Base-by-base conservation (phyloP, 352 stramenopile genomes). In the Pythium guiyangense region DNA sequence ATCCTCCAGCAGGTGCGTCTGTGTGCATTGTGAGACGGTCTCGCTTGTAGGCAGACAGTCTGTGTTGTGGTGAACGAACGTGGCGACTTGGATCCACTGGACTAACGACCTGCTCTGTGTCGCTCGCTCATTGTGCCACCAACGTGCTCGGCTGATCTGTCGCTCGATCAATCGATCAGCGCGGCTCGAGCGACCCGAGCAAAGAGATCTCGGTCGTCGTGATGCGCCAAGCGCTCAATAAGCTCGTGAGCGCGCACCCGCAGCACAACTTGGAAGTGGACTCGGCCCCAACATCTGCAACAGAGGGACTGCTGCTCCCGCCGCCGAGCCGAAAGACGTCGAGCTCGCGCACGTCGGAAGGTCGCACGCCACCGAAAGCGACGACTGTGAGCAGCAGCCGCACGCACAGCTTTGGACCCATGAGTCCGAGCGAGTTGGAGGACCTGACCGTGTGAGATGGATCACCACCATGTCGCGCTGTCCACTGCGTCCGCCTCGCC, bases 221-320 rank as follows among this genome's bases (percentile, higher is more conserved):
- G 44, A 91, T 93, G 80, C 79, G 83, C 0, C 71, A 88, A 47
- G 79, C 83, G 18, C 60, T 90, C 31, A 82, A 86, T 62, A 90
- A 91, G 56, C 77, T 93, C 44, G 79, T 91, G 49, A 84, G 71
- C 15, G 75, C 67, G 34, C 77, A 92, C 46, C 80, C 83, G 8
- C 77, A 90, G 60, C 83, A 93, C 64, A 90, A 93, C 35, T 68
- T 91, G 9, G 76, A 90, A 46, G 82, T 92, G 14, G 59, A 66
- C 43, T n/a, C 46, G 20, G 54, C 22, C 20, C 52, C 59, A 50
- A 22, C 50, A 52, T 37, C 64, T 46, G 11, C 62, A 49, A 17
- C 43, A 49, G 22, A 67, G 42, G 10, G 52, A 48, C 49, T 18
- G 34, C n/a, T 11, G 6, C 31, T 34, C 10, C n/a, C 10, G n/a